Percentiles rank a stretch among this genome's conserved stretches.
Evolutionary conservation across 164 flowering plant genomes (phyloP).

Genomic region (Nymphaea colorata): DNA sequence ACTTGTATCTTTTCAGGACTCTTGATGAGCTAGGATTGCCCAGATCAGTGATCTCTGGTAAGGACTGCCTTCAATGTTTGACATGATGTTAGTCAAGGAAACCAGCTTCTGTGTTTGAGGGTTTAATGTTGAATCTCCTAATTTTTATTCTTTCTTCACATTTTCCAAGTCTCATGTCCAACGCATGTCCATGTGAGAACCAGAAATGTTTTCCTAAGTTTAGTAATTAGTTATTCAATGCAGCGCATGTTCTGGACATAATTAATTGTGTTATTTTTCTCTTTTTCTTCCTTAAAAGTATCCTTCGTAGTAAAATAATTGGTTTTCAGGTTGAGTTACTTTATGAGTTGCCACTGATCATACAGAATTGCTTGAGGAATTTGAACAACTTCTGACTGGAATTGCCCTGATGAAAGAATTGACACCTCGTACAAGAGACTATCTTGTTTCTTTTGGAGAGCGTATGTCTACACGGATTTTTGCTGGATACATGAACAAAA

Average conservation of each 20-base stretch:
- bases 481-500: conserved; percentile 79
- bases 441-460: conserved; percentile 94
- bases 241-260: too few relatives aligned
- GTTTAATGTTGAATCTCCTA: not conserved
- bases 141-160: too few relatives aligned
- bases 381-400: conserved; percentile 88
- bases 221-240: too few relatives aligned
- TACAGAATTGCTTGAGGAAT: conserved; percentile 55
- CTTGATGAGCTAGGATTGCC: conserved; percentile 58
- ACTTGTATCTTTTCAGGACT: conserved; percentile 27
- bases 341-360: not conserved
- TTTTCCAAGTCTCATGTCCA: too few relatives aligned
- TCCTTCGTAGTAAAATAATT: too few relatives aligned
- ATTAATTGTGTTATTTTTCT: too few relatives aligned
- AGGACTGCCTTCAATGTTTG: conserved; percentile 1
- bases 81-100: not conserved
- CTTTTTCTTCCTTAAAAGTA: too few relatives aligned
- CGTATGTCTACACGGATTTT: conserved; percentile 99
- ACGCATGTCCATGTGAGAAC: too few relatives aligned
- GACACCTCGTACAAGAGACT: conserved; percentile 76
- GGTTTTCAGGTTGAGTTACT: too few relatives aligned
- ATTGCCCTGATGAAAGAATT: conserved; percentile 94
- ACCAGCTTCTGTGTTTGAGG: not conserved
- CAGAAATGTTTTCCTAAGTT: too few relatives aligned
- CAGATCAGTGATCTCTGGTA: conserved; percentile 38